Percentiles rank a stretch among this genome's conserved stretches.
Evolutionary conservation across 2,329 filamentous ascomycete genomes (phyloP).

Genomic region (Verticillium nonalfalfae): DNA sequence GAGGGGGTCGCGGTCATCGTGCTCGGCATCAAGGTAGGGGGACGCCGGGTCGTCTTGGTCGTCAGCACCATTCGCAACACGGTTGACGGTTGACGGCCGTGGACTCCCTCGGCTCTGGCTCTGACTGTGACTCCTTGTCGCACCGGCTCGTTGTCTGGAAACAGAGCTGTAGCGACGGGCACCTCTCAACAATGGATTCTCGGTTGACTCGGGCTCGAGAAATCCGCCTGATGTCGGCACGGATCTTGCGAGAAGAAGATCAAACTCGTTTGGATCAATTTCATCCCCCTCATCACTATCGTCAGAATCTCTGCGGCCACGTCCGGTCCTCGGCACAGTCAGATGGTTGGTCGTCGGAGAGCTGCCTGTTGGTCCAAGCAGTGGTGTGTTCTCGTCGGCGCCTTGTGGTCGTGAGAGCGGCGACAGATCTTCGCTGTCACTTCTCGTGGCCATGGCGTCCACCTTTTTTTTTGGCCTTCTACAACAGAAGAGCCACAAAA

Average conservation of each 20-base stretch:
- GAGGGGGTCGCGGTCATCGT: not conserved
- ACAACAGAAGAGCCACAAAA: not conserved
- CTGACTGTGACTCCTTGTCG: not conserved
- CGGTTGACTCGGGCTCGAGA: conserved; percentile 33
- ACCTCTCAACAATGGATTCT: conserved; percentile 31
- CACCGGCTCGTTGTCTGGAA: not conserved
- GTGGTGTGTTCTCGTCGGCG: not conserved
- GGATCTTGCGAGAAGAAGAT: conserved; percentile 30
- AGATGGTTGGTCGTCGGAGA: not conserved
- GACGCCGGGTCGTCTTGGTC: not conserved
- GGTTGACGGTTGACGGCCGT: not conserved
- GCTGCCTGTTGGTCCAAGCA: not conserved
- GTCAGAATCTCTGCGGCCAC: not conserved
- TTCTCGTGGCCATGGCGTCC: not conserved
- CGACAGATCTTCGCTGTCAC: not conserved
- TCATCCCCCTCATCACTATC: conserved; percentile 8
- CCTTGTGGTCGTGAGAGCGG: not conserved
- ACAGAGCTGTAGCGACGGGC: conserved; percentile 20
- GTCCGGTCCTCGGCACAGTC: not conserved
- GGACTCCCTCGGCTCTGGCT: too few species aligned
- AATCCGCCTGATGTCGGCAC: conserved; percentile 26
- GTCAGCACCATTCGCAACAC: not conserved
- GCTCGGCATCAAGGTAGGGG: not conserved
- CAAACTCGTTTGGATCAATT: conserved; percentile 27
- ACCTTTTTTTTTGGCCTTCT: not conserved